A percentile compares a stretch with the other conserved stretches of the same genome.
Conservation (phyloP, 805 yeast genomes). For the Zygosaccharomyces lentus region DNA sequence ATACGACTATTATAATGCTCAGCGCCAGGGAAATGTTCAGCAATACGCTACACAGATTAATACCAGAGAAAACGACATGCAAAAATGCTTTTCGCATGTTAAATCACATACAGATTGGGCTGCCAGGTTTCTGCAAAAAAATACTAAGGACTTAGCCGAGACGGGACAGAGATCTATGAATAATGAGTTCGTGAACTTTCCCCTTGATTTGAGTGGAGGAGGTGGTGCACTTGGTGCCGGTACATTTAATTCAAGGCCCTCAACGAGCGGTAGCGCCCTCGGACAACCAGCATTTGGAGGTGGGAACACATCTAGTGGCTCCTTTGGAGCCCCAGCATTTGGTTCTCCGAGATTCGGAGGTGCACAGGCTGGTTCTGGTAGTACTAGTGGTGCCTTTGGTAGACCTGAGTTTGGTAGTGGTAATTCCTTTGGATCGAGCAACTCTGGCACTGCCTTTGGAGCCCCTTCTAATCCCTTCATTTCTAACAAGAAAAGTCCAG, state of each 20-base stretch:
- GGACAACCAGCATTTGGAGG: constrained; percentile 25
- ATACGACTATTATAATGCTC: constrained; percentile 43
- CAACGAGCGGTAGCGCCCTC: constrained; percentile 9
- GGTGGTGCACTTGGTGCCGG: constrained; percentile 13
- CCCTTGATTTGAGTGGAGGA: constrained; percentile 32
- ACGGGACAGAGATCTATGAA: constrained; percentile 28
- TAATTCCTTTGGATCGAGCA: constrained; percentile 7
- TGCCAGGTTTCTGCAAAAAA: constrained; percentile 52
- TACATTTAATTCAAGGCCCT: constrained; percentile 8
- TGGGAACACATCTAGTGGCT: constrained; percentile 2
- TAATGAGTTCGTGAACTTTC: constrained; percentile 34
- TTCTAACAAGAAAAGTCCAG: constrained; percentile 1
- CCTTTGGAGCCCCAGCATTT: constrained; percentile 26
- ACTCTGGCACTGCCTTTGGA: constrained; percentile 19
- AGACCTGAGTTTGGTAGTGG: constrained; percentile 9
- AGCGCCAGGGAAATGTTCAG: constrained; percentile 34
- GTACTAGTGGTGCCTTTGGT: constrained; percentile 13
- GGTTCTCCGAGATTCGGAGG: constrained; percentile 19
- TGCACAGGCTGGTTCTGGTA: background rate
- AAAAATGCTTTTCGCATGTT: constrained; percentile 39
- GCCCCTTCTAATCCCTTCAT: constrained; percentile 13
- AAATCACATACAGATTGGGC: constrained; percentile 44
- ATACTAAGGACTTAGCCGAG: constrained; percentile 35
- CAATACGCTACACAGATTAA: constrained; percentile 40
- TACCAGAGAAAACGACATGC: constrained; percentile 46